phyloP scores from a whole-genome alignment of 371 early-diverging fungal genomes.

The Rhizopus arrhizus region DNA sequence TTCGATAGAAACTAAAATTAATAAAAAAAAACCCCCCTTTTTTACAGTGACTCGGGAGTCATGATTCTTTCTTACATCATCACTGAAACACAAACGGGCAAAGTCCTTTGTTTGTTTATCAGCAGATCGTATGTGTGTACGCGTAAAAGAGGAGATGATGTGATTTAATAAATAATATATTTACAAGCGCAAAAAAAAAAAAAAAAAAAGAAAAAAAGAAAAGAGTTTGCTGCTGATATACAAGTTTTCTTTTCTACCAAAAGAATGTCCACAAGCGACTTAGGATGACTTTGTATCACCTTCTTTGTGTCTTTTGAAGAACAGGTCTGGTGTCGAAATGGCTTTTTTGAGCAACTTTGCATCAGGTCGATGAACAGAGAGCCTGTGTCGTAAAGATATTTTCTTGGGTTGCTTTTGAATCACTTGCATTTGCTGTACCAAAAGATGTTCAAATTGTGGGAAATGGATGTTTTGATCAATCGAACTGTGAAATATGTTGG shows the following conservation, averaged over 20 bases:
- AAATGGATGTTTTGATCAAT: background rate
- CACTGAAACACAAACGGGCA: too few species aligned
- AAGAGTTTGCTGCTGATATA: too few species aligned
- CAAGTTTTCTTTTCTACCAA: too few species aligned
- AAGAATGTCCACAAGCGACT: too few species aligned
- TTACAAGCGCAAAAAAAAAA: too few species aligned
- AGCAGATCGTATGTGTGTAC: too few species aligned
- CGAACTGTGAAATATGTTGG: background rate
- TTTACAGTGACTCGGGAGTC: too few species aligned
- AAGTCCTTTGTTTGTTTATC: too few species aligned
- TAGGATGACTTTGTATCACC: background rate
- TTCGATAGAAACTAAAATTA: constrained; percentile 31
- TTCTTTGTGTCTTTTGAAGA: background rate
- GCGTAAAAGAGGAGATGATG: too few species aligned
- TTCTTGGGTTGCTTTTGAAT: background rate
- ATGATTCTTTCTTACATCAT: too few species aligned
- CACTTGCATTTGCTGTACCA: background rate
- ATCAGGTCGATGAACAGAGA: background rate
- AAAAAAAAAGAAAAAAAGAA: too few species aligned
- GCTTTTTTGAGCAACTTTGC: background rate
- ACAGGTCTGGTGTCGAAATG: background rate
- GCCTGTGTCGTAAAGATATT: background rate
- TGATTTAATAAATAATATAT: too few species aligned
- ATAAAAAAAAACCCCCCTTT: background rate
- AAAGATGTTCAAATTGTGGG: background rate